Evolutionary conservation across 371 early-diverging fungal species (phyloP).

Genomic region (Mortierella sp.): DNA sequence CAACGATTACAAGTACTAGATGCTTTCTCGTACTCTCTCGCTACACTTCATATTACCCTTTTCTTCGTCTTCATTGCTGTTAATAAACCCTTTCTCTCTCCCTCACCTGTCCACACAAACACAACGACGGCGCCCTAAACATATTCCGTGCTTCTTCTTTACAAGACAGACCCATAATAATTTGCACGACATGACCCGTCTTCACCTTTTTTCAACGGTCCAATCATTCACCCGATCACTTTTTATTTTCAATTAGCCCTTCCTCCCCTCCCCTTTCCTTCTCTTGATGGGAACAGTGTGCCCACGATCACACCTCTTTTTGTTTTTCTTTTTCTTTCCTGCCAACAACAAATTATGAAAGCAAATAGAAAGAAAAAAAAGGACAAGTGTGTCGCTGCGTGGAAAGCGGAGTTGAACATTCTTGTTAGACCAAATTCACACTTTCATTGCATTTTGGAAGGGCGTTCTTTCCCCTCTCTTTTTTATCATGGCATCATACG

Average conservation of each 20-base stretch:
- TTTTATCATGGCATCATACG: not conserved
- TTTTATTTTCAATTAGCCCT: not conserved
- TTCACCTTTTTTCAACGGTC: not conserved
- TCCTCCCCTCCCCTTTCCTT: not conserved
- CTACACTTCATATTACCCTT: not conserved
- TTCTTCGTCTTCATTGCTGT: not conserved
- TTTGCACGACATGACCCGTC: not conserved
- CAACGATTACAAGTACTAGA: slow-evolving; percentile 39
- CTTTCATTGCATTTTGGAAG: not conserved
- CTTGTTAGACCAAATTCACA: not conserved
- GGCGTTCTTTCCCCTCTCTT: not conserved
- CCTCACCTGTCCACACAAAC: not conserved
- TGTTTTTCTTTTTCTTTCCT: not conserved
- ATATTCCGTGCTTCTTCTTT: not conserved
- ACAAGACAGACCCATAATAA: slow-evolving; percentile 1
- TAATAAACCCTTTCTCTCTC: not conserved
- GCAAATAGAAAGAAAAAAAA: not conserved
- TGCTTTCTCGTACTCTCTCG: not conserved
- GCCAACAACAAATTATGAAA: slow-evolving; percentile 4
- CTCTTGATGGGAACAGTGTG: slow-evolving; percentile 1
- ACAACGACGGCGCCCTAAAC: not conserved
- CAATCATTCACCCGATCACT: slow-evolving; percentile 6
- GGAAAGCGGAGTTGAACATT: not conserved
- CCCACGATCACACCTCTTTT: not conserved
- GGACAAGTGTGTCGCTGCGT: not conserved